phyloP scores from a whole-genome alignment of 2,329 filamentous ascomycete species.

The Neoscytalidium dimidiatum region DNA sequence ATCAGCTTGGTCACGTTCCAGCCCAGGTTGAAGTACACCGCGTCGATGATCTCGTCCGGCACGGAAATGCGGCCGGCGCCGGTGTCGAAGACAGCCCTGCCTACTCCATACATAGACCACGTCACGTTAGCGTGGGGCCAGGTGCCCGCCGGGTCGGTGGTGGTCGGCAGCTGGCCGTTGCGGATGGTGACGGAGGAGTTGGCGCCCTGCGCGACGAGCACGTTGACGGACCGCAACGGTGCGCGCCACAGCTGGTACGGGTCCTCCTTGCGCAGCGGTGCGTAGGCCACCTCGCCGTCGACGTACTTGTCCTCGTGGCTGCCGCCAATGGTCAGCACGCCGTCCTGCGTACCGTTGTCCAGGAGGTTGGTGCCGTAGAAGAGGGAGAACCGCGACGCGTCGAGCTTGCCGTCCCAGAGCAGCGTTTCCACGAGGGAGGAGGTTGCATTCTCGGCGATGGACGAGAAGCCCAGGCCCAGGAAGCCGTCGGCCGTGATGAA shows the following conservation, averaged over 20 bases:
- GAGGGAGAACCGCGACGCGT: conserved; percentile 23
- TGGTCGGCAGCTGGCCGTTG: conserved; percentile 15
- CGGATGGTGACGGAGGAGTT: conserved; percentile 20
- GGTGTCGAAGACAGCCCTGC: conserved; percentile 25
- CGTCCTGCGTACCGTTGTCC: conserved; percentile 21
- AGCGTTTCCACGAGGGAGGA: conserved; percentile 25
- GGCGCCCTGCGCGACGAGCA: conserved; percentile 18
- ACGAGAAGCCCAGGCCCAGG: conserved; percentile 25
- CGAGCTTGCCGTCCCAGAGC: conserved; percentile 23
- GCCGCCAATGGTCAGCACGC: conserved; percentile 24
- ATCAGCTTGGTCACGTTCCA: conserved; percentile 25
- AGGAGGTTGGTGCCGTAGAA: conserved; percentile 25
- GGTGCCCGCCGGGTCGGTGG: conserved; percentile 10
- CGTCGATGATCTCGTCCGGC: conserved; percentile 18
- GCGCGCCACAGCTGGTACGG: conserved; percentile 25
- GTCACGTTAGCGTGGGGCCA: conserved; percentile 21
- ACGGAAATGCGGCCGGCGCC: conserved; percentile 25
- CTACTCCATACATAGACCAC: conserved; percentile 7
- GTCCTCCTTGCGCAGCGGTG: conserved; percentile 22
- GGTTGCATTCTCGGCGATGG: conserved; percentile 24
- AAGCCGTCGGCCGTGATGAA: conserved; percentile 27
- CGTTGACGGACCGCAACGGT: conserved; percentile 23
- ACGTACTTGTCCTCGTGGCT: conserved; percentile 58
- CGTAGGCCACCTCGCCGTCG: conserved; percentile 60
- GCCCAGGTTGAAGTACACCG: conserved; percentile 27